A percentile compares a stretch with the other conserved stretches of the same genome.
Conservation (phyloP, 345 rosid species). For the Lepidium aucheri region DNA sequence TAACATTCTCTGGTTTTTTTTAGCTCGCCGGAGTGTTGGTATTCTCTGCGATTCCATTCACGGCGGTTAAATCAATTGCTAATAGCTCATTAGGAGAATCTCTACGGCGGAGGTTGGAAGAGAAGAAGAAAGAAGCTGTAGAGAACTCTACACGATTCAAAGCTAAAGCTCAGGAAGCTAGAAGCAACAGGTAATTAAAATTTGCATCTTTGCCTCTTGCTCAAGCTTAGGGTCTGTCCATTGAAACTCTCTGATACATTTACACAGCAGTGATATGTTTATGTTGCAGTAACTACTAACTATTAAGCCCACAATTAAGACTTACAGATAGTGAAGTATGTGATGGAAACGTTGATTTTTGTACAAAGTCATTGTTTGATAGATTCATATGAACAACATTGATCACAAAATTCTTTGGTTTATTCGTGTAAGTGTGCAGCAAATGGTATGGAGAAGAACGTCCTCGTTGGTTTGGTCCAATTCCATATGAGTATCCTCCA, state of each 20-base stretch:
- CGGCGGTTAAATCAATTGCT: slow-evolving; percentile 88
- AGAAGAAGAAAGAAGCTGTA: slow-evolving; percentile 60
- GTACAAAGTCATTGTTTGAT: not conserved
- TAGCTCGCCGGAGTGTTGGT: slow-evolving; percentile 87
- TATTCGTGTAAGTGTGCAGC: slow-evolving; percentile 37
- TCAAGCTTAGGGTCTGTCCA: too few relatives aligned
- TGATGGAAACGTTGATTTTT: not conserved
- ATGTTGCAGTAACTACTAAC: too few relatives aligned
- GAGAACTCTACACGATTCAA: slow-evolving; percentile 48
- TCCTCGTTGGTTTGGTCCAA: slow-evolving; percentile 95
- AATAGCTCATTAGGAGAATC: slow-evolving; percentile 77
- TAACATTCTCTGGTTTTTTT: slow-evolving; percentile 32
- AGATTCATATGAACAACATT: not conserved
- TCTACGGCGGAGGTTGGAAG: slow-evolving; percentile 53
- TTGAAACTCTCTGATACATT: too few relatives aligned
- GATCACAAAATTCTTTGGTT: not conserved
- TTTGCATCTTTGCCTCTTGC: not conserved
- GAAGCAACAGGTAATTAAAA: slow-evolving; percentile 55
- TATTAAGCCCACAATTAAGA: too few relatives aligned
- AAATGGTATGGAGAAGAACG: slow-evolving; percentile 84
- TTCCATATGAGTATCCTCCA: slow-evolving; percentile 64
- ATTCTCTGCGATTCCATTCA: slow-evolving; percentile 87
- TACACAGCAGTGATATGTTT: too few relatives aligned
- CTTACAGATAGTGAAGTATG: not conserved
- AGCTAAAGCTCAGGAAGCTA: slow-evolving; percentile 55